Percentiles rank a stretch among this genome's conserved stretches.
Conservation (phyloP, 225 moss, liverwort and hornwort genomes). For the Asterella californica region DNA sequence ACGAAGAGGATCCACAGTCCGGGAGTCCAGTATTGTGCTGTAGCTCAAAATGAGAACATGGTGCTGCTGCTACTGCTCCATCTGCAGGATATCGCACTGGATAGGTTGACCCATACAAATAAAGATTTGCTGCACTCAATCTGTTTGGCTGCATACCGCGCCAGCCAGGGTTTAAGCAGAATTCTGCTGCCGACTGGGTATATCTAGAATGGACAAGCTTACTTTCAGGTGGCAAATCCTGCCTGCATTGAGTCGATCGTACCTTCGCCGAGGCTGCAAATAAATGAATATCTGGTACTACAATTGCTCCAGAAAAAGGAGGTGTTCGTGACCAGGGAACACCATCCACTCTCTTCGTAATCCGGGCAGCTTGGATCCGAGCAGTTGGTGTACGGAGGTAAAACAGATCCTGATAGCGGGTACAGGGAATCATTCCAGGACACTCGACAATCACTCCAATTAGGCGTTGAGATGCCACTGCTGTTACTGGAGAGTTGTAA, state of each 20-base stretch:
- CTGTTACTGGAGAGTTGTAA: constrained; percentile 21
- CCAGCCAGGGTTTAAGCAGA: not conserved
- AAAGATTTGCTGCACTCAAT: too few relatives aligned
- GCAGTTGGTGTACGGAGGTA: constrained; percentile 22
- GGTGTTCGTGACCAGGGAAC: constrained; percentile 62
- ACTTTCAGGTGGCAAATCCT: not conserved
- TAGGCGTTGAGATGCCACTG: constrained; percentile 16
- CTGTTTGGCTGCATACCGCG: not conserved
- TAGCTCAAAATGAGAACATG: not conserved
- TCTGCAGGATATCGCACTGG: not conserved
- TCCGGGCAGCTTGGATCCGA: constrained; percentile 46
- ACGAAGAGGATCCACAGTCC: not conserved
- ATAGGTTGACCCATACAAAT: too few relatives aligned
- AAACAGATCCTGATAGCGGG: constrained; percentile 17
- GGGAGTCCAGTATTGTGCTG: not conserved
- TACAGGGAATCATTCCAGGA: constrained; percentile 40
- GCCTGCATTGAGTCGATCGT: not conserved
- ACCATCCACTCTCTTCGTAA: constrained; percentile 45
- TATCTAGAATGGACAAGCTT: not conserved
- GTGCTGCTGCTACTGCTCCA: not conserved
- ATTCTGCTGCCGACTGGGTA: not conserved
- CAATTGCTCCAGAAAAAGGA: constrained; percentile 71
- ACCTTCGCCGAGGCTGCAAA: constrained; percentile 82
- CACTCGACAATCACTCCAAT: constrained; percentile 41
- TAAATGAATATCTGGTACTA: constrained; percentile 48